Base-by-base conservation (phyloP, 2,329 filamentous ascomycete species). In the Fusarium continuum region DNA sequence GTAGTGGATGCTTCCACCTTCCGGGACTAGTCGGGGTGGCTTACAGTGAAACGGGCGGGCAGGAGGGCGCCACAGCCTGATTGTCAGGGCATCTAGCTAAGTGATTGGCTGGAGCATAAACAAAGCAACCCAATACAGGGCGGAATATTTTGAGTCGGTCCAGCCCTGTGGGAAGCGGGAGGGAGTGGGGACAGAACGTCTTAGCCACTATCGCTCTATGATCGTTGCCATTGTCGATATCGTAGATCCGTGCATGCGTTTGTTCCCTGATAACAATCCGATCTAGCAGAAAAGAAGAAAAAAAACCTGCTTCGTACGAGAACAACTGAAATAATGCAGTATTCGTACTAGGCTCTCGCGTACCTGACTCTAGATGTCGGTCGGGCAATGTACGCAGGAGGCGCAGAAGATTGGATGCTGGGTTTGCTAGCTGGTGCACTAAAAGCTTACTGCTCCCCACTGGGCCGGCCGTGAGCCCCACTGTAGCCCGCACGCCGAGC, bases 121-220 rank as follows among this genome's bases (percentile, higher is more conserved):
- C 56, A 60, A 60, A 60, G 39, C 20, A 43, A 41, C 22, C 43
- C 43, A 54, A 47, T 41, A 52, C 36, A 64, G 54, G 51, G 46
- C 62, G 40, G 48, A 41, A 23, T 23, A 47, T 66, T 59, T 63
- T 45, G 28, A 44, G 55, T 48, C 38, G 58, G 45, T 39, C 61
- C 58, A 65, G 63, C 63, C 63, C 58, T 65, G 62, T 41, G 57
- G n/a, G 35, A 35, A 57, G 56, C 61, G 61, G 62, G 63, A 60
- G 55, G 20, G 28, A 54, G 55, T 60, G 55, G 54, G 26, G 55
- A 44, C 45, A 11, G 9, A 28, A 5, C 20, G 44, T 26, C 41
- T 32, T 44, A n/a, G 36, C 29, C 46, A 49, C 36, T 16, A 32
- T 39, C 40, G 17, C 28, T 23, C 20, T 43, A 14, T n/a, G 16